Base-by-base conservation (phyloP, 441 rosid species). In the Syzygium malaccense region DNA sequence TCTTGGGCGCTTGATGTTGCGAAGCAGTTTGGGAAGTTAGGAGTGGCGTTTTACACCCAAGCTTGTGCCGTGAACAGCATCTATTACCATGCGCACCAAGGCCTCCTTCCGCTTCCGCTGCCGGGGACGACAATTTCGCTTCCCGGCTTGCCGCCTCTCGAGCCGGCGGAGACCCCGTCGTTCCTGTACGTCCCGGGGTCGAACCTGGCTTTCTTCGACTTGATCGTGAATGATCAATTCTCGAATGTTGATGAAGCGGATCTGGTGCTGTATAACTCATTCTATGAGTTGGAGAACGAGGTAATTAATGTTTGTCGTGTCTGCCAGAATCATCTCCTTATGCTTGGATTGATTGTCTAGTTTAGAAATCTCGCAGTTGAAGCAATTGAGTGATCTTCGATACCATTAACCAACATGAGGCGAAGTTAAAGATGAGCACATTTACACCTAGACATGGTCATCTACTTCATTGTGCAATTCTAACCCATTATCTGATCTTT, bases 241-340 rank as follows among this genome's bases (percentile, higher is more conserved):
- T 33, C 18, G 2, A 87, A 87, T 14, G 41, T 87, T 26, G 56
- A 78, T 17, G 14, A 45, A 45, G 86, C 86, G 3, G 88, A 87
- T 55, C 49, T 32, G 28, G 75, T 55, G 68, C 66, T 87, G 18
- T 78, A 56, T 26, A 41, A 56, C 86, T 71, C 86, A 71, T 55
- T 87, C 86, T 55, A 87, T 30, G 88, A 87, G 88, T n/a, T 87
- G 54, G 88, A 87, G 88, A 26, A 78, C 56, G 86, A 87, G 88
- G 88, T 41, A 71, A 32, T 32, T n/a, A 33, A 66, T 18, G 41
- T 32, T 33, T 18, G 45, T 13, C 23, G 78, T 66, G 45, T 32
- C 78, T 32, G 78, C 75, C 37, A 32, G 33, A 66, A 32, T 66
- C 78, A 66, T 66, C 45, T 8, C 7, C 78, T 33, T 66, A 45